A percentile compares a stretch with the other conserved stretches of the same genome.
Evolutionary conservation across 805 yeast genomes (phyloP).

Genomic region (Pichia paraexigua): DNA sequence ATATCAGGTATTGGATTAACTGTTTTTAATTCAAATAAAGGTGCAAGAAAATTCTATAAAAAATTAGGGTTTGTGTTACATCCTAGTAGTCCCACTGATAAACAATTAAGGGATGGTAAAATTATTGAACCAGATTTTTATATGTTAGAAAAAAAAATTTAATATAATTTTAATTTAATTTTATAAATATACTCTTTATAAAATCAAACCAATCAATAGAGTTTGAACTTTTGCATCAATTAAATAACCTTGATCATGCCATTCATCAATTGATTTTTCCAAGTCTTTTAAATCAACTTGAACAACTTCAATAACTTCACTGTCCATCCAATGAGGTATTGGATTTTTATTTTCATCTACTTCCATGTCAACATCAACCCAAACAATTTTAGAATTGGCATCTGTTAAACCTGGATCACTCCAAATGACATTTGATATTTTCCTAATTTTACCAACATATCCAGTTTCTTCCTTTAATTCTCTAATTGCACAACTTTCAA

Average conservation of each 20-base stretch:
- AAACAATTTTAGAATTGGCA: conserved; percentile 75
- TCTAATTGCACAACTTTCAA: conserved; percentile 75
- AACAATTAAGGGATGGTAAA: conserved; percentile 3
- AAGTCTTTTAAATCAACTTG: conserved; percentile 55
- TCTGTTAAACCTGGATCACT: conserved; percentile 73
- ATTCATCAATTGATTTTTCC: conserved; percentile 41
- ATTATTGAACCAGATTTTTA: conserved; percentile 10
- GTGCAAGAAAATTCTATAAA: conserved; percentile 6
- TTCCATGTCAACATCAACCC: conserved; percentile 64
- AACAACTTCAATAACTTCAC: conserved; percentile 89
- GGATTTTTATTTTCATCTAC: conserved; percentile 65
- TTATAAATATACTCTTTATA: background rate
- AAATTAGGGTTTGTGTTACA: conserved; percentile 1
- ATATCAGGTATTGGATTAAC: conserved; percentile 9
- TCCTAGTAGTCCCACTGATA: conserved; percentile 5
- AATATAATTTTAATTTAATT: too few relatives aligned
- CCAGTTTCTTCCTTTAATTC: conserved; percentile 94
- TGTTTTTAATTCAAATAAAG: conserved; percentile 8
- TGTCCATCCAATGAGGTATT: conserved; percentile 70
- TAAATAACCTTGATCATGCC: conserved; percentile 59
- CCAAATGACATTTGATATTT: conserved; percentile 22
- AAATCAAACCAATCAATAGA: conserved; percentile 59
- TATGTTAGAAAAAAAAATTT: conserved; percentile 8
- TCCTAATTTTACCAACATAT: conserved; percentile 50
- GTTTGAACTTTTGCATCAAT: conserved; percentile 86